These are phyloP conservation scores for Circinella minor DNA, from an alignment of 371 early-diverging fungal genomes.

Conservation along the genomic window DNA sequence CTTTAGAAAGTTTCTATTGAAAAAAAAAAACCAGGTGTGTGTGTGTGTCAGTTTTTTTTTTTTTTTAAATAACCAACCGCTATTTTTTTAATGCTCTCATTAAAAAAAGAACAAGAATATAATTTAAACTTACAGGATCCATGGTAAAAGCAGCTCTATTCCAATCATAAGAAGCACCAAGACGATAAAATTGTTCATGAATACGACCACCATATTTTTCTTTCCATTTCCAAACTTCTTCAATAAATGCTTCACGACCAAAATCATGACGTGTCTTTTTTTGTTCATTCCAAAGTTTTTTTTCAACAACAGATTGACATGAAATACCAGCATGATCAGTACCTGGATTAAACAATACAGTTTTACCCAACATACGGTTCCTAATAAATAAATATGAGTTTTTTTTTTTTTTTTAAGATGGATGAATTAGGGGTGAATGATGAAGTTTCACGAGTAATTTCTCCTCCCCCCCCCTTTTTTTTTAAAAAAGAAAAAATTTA, in stretches of 20 bases:
- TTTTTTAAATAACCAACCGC: no score
- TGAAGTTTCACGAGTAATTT: no score
- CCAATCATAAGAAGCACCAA: slow-evolving; percentile 98
- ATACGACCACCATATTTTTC: slow-evolving; percentile 88
- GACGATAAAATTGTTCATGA: slow-evolving; percentile 89
- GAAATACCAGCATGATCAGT: slow-evolving; percentile 99
- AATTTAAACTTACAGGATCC: slow-evolving; percentile 73
- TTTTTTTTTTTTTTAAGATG: no score
- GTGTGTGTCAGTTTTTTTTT: no score
- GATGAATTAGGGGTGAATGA: no score
- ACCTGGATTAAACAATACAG: slow-evolving; percentile 97
- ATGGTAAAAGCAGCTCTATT: slow-evolving; percentile 94
- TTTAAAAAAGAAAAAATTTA: slow-evolving; percentile 23
- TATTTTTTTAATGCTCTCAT: no score
- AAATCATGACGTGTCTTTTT: slow-evolving; percentile 90
- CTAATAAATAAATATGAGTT: slow-evolving; percentile 30
- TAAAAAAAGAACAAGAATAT: neutral
- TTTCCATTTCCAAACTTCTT: slow-evolving; percentile 98
- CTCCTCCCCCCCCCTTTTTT: neutral
- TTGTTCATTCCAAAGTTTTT: slow-evolving; percentile 86
- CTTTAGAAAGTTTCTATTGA: slow-evolving; percentile 66
- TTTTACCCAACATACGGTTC: slow-evolving; percentile 98
- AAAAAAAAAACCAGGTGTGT: no score
- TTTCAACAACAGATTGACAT: slow-evolving; percentile 98
- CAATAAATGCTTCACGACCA: slow-evolving; percentile 94